Conservation (phyloP, 2,329 filamentous ascomycete species). For the Fusarium temperatum region DNA sequence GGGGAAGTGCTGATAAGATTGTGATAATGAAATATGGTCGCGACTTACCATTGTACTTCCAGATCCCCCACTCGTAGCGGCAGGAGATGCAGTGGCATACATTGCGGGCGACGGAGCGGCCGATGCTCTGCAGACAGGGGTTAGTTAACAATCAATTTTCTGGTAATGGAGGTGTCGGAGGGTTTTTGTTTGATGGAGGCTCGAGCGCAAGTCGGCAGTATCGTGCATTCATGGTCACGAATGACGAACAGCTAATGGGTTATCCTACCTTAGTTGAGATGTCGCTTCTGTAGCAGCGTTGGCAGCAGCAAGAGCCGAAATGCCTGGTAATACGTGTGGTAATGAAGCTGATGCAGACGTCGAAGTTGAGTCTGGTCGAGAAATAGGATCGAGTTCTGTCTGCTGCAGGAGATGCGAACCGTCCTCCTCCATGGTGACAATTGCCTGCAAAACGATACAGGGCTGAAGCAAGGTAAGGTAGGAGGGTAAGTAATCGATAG, state of each 20-base stretch:
- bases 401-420: slow-evolving; percentile 51
- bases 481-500: neutral
- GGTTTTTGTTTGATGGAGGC: neutral
- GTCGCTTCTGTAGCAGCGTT: slow-evolving; percentile 51
- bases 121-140: slow-evolving; percentile 28
- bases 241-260: neutral
- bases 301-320: slow-evolving; percentile 56
- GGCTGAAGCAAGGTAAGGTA: neutral
- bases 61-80: slow-evolving; percentile 52
- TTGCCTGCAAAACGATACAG: neutral
- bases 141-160: slow-evolving; percentile 23
- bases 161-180: neutral
- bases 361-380: slow-evolving; percentile 60
- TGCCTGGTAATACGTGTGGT: slow-evolving; percentile 55
- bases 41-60: slow-evolving; percentile 53
- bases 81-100: slow-evolving; percentile 49
- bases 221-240: neutral
- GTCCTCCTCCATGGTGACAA: slow-evolving; percentile 56
- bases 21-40: slow-evolving; percentile 12
- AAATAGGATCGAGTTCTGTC: slow-evolving; percentile 57
- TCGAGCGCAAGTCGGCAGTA: neutral
- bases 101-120: slow-evolving; percentile 36
- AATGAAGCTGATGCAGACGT: slow-evolving; percentile 53
- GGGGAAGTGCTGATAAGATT: slow-evolving; percentile 5
- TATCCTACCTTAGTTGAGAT: slow-evolving; percentile 58